Base-by-base conservation (phyloP, 441 rosid genomes). In the Viola pubescens region DNA sequence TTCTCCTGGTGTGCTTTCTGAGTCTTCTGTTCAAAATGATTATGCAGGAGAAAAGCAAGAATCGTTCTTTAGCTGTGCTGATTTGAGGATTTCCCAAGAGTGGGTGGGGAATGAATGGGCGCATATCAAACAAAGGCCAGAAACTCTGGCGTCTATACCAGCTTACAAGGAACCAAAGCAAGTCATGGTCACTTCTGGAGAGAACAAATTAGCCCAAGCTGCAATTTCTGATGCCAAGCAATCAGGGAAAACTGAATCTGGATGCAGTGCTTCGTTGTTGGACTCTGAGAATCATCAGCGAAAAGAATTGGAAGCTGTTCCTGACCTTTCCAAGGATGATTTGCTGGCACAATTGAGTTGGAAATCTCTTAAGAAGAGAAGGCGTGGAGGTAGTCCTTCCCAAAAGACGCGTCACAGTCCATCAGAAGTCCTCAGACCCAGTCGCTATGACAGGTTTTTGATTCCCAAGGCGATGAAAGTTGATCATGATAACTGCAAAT, bases 401-500 rank as follows among this genome's bases (percentile, higher is more conserved):
- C 74, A 61, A 53, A 76, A 67, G 70, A 63, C 63, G 71, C 70
- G 57, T 51, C 49, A 11, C 26, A 59, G 40, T 26, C 69, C 64
- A 45, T 2, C 57, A 39, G 63, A 58, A 37, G 57, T 60, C 1
- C 9, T 50, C 13, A 54, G 63, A 42, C 53, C 70, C 6, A 43
- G 52, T 58, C 12, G 58, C 42, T 60, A 46, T 10, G 70, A 67
- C 45, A 66, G 65, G 53, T 66, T 71, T 64, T 51, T 64, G 51
- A 47, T 73, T 56, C 68, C 76, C 9, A 57, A 64, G 34, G 61
- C 79, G 43, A 53, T 76, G 38, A 77, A 74, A 73, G 80, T 74
- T 43, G 86, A 83, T 73, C 73, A 70, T 44, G 92, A 87, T 57
- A 90, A 79, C 73, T 87, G 94, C 78, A 85, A 81, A 66, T 80